Evolutionary conservation across 2,329 filamentous ascomycete species (phyloP).

Genomic region (Leptographium wingfieldii): DNA sequence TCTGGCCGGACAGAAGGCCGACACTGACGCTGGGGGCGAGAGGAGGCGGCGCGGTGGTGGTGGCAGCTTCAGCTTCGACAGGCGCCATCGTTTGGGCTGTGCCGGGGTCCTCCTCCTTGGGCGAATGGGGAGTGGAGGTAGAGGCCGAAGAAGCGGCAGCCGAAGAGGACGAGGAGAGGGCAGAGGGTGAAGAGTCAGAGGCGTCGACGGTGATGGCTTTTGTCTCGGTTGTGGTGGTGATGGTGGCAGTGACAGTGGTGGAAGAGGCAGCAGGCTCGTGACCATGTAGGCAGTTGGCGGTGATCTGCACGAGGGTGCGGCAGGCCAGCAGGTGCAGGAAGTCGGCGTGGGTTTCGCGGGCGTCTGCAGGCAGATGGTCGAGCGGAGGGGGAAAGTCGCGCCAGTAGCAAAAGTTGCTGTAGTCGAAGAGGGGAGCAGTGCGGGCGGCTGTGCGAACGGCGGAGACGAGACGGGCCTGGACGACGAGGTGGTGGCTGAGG

Average conservation of each 20-base stretch:
- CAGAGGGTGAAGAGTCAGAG: neutral
- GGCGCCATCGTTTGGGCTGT: neutral
- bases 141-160: neutral
- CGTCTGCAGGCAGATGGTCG: neutral
- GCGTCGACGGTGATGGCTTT: too few relatives aligned
- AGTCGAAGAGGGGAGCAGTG: conserved; percentile 1
- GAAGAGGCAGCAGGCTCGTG: neutral
- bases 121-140: neutral
- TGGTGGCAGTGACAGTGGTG: neutral
- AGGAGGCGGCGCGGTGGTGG: neutral
- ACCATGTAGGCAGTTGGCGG: neutral
- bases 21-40: neutral
- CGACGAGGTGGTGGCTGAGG: conserved; percentile 6
- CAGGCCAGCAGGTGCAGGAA: conserved; percentile 5
- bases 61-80: neutral
- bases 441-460: neutral
- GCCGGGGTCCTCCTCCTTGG: neutral
- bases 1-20: neutral
- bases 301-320: conserved; percentile 4
- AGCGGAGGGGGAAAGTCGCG: neutral
- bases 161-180: neutral
- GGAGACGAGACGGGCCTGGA: conserved; percentile 7
- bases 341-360: neutral
- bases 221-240: neutral
- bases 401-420: conserved; percentile 11